phyloP scores from a whole-genome alignment of 371 early-diverging fungal species.

The Mucor indicus region DNA sequence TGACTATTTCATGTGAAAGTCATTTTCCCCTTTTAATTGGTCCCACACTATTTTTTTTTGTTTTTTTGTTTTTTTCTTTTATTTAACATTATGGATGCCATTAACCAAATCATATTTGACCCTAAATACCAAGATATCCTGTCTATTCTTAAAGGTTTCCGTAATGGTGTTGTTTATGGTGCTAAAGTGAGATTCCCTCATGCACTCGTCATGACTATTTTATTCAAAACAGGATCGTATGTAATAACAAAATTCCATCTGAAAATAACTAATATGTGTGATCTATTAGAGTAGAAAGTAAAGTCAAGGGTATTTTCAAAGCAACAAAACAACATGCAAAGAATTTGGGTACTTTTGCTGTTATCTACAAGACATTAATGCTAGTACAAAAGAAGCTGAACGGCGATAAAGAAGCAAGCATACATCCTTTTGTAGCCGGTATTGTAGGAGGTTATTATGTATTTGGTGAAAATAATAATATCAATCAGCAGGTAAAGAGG shows the following conservation, averaged over 20 bases:
- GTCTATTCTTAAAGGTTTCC: constrained; percentile 88
- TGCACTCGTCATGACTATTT: constrained; percentile 95
- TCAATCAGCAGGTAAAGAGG: constrained; percentile 91
- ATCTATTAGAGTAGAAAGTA: constrained; percentile 58
- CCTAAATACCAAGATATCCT: constrained; percentile 81
- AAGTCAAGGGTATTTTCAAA: constrained; percentile 71
- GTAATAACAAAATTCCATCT: constrained; percentile 7
- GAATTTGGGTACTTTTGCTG: constrained; percentile 90
- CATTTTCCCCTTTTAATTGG: too few relatives aligned
- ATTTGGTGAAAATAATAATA: constrained; percentile 90
- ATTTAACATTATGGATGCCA: constrained; percentile 34
- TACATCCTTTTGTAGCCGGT: constrained; percentile 90
- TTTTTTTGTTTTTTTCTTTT: too few relatives aligned
- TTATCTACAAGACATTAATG: constrained; percentile 91
- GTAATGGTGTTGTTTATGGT: constrained; percentile 96
- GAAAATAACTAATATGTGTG: neutral
- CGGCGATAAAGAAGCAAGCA: constrained; percentile 69
- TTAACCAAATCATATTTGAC: constrained; percentile 57
- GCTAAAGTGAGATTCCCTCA: constrained; percentile 96
- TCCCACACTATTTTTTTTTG: too few relatives aligned
- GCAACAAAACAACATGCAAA: constrained; percentile 89
- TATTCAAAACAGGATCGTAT: constrained; percentile 90
- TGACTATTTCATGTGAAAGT: too few relatives aligned
- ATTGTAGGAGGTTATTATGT: constrained; percentile 93
- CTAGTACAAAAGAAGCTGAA: constrained; percentile 64